These are phyloP conservation scores for Fusarium protoensiforme DNA, from an alignment of 2,329 filamentous ascomycete species.

Conservation along the genomic window DNA sequence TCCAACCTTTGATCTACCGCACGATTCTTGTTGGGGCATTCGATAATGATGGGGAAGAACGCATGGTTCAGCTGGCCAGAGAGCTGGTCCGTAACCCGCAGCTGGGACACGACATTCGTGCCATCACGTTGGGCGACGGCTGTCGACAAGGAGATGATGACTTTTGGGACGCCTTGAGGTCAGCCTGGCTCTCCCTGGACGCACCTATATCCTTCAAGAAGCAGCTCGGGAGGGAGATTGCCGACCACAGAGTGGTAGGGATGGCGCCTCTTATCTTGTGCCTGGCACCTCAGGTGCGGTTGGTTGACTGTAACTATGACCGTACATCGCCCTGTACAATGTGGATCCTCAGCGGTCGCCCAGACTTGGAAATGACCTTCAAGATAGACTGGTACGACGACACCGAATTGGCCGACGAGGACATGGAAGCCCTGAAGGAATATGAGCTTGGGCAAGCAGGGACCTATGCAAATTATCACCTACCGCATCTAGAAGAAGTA, in stretches of 20 bases:
- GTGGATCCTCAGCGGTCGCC: not conserved
- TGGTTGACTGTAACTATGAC: not conserved
- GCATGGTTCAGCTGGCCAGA: not conserved
- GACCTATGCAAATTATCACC: not conserved
- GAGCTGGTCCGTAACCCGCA: not conserved
- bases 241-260: not conserved
- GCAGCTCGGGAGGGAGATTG: not conserved
- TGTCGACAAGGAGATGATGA: not conserved
- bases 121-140: not conserved
- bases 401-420: not conserved
- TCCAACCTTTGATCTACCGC: not conserved
- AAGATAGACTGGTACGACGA: not conserved
- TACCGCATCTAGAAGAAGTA: not conserved
- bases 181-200: not conserved
- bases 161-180: not conserved
- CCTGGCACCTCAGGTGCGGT: not conserved
- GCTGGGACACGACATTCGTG: not conserved
- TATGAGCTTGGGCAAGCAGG: not conserved
- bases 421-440: not conserved
- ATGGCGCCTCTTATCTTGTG: not conserved
- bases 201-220: not conserved
- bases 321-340: not conserved
- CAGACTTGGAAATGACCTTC: not conserved
- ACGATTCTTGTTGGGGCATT: not conserved
- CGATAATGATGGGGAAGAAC: not conserved